phyloP scores from a whole-genome alignment of 352 stramenopile genomes.

The Pythium phragmiticola region DNA sequence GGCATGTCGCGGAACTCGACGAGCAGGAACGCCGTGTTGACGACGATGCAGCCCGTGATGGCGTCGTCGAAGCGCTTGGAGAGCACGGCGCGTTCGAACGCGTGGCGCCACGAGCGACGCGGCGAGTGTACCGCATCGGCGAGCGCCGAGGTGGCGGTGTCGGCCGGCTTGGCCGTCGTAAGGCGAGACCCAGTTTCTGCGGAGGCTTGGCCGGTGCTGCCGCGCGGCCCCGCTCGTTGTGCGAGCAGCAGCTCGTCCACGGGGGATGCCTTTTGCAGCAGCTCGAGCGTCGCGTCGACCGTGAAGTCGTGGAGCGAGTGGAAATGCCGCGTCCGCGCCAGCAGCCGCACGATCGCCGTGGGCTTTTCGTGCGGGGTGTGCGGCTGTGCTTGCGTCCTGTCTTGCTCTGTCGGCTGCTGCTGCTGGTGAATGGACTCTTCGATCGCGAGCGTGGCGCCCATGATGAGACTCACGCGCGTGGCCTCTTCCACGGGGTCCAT shows the following conservation, averaged over 20 bases:
- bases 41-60: constrained; percentile 64
- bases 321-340: constrained; percentile 47
- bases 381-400: neutral
- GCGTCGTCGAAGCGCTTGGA: constrained; percentile 75
- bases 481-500: constrained; percentile 59
- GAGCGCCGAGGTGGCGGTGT: constrained; percentile 19
- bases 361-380: constrained; percentile 1
- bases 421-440: constrained; percentile 45
- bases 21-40: constrained; percentile 68
- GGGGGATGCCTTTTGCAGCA: constrained; percentile 44
- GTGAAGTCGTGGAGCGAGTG: constrained; percentile 57
- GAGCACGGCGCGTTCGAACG: constrained; percentile 49
- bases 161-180: constrained; percentile 16
- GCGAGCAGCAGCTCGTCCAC: constrained; percentile 38
- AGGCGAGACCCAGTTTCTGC: neutral
- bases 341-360: constrained; percentile 15
- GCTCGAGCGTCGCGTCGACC: constrained; percentile 58
- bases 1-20: constrained; percentile 69
- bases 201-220: too few species aligned
- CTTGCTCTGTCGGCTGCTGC: constrained; percentile 11
- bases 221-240: too few species aligned
- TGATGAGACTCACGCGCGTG: constrained; percentile 78
- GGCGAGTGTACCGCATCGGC: constrained; percentile 3
- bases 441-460: constrained; percentile 76
- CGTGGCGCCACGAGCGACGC: constrained; percentile 5